Evolutionary conservation across 2,329 filamentous ascomycete species (phyloP).

Genomic region (Cryphonectria carpinicola): DNA sequence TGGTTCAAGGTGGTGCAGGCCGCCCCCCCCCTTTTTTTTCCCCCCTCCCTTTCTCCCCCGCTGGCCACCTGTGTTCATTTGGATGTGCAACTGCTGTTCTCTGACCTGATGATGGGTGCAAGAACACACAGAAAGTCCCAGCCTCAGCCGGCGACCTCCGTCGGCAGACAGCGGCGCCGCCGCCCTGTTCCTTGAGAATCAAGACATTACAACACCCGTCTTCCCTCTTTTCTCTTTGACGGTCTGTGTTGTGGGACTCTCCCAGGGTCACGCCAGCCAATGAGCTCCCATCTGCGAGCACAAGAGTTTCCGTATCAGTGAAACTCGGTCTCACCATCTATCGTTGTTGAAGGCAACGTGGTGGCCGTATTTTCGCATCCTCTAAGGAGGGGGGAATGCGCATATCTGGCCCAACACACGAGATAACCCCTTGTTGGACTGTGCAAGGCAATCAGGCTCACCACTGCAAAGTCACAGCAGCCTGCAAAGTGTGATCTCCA

Average conservation of each 20-base stretch:
- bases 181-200: neutral
- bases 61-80: neutral
- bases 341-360: neutral
- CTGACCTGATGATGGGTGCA: neutral
- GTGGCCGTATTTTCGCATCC: neutral
- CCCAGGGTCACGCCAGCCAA: neutral
- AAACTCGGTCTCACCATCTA: neutral
- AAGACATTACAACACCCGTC: conserved; percentile 1
- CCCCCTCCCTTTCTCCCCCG: neutral
- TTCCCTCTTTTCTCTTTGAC: neutral
- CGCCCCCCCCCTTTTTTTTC: neutral
- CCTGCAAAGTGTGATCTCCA: neutral
- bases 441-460: neutral
- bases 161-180: neutral
- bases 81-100: neutral
- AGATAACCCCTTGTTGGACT: neutral
- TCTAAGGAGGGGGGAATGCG: neutral
- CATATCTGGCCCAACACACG: neutral
- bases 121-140: neutral
- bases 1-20: neutral
- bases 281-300: neutral
- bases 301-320: neutral
- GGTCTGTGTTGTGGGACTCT: neutral
- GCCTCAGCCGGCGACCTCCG: neutral
- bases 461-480: neutral